Evolutionary conservation across 441 rosid species (phyloP), one percentile per base, ranked within the genome.

Genomic region (Gossypium davidsonii): DNA sequence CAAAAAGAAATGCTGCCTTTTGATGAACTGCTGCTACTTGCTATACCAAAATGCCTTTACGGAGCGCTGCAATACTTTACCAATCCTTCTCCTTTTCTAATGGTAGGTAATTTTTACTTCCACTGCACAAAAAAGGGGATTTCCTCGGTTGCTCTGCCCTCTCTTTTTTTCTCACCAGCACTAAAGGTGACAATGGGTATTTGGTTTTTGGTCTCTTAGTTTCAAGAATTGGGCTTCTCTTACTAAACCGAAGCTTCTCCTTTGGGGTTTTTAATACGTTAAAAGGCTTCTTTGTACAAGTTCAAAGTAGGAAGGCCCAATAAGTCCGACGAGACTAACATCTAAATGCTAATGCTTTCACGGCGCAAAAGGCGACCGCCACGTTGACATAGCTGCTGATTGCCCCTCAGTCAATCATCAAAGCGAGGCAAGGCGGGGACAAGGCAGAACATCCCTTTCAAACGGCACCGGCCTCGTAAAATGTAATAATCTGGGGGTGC

Each of bases 381-480:
- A 23, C 9, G 53, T 65, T 26, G 20, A 44, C 20, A 12, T 65
- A 44, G 31, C 55, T 51, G 5, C 25, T 20, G 31, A 39, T 64
- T 64, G 23, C 18, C 21, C 25, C 44, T 60, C 44, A 6, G 23
- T 51, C 55, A 11, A 37, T 37, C 42, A 37, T 37, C 42, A 37
- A 37, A 37, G 59, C 59, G 4, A 11, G 26, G 2, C 14, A 37
- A 2, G 67, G 49, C 48, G 7, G 21, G 51, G 14, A 4, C 8
- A 11, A 34, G 7, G 44, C 46, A 20, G 52, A 51, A 7, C 53
- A 53, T 57, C 65, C 73, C 55, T 71, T 71, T 71, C 74, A 49
- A 12, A 58, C 6, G 75, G 28, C 55, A 28, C 55, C 34, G 15
- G 58, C 78, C 78, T 71, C 67, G 74, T 71, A 57, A 59, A 58